phyloP scores from a whole-genome alignment of 495 filamentous ascomycete genomes.

The Penicillium arizonense region DNA sequence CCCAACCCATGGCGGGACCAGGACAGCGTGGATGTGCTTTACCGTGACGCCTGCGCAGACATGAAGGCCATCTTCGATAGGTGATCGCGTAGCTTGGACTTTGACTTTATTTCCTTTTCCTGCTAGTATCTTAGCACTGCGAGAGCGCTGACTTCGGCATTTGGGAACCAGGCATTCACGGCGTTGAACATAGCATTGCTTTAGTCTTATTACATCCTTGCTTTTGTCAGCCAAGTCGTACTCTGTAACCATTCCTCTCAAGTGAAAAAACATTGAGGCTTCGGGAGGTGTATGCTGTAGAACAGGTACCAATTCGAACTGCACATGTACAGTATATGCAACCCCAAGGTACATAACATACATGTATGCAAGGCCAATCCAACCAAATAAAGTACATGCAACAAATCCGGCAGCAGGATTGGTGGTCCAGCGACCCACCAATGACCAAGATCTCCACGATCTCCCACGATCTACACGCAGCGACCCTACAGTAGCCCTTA shows the following conservation, averaged over 20 bases:
- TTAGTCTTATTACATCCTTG: neutral
- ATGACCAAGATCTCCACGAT: neutral
- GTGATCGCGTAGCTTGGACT: conserved; percentile 6
- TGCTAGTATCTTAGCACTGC: neutral
- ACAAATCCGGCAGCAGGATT: neutral
- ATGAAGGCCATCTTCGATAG: conserved; percentile 44
- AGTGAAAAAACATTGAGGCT: no score
- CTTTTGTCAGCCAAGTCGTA: neutral
- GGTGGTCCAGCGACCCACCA: neutral
- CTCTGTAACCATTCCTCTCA: neutral
- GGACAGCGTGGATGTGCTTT: conserved; percentile 36
- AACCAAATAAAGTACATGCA: no score
- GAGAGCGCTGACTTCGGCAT: neutral
- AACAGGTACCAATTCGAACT: neutral
- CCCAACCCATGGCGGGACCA: conserved; percentile 71
- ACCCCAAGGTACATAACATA: neutral
- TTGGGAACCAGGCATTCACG: conserved; percentile 1
- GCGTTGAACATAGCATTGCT: conserved; percentile 5
- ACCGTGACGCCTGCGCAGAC: conserved; percentile 43
- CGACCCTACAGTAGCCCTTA: neutral
- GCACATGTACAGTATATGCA: neutral
- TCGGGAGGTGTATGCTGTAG: neutral
- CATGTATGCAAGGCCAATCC: neutral
- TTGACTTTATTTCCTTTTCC: neutral
- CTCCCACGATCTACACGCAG: neutral